These are phyloP conservation scores for Handroanthus guayacan DNA, from an alignment of 257 asterid species.

Conservation along the genomic window DNA sequence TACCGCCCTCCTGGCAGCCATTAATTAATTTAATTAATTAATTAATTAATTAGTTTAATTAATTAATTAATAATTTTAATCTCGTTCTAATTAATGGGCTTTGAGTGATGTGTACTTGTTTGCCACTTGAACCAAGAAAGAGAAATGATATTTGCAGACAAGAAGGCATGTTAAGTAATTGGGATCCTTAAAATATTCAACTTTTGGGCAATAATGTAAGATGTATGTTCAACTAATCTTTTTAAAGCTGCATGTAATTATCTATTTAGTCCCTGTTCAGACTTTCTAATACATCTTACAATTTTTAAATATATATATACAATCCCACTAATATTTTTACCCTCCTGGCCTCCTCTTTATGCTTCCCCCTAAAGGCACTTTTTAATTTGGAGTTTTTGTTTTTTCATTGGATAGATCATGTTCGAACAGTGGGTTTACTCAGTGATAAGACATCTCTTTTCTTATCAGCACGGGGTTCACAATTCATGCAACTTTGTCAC, in stretches of 20 bases:
- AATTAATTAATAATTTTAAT: no score
- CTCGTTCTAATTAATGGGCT: conserved; percentile 31
- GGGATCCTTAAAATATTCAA: conserved; percentile 55
- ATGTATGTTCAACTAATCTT: conserved; percentile 32
- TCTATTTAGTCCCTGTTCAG: conserved; percentile 41
- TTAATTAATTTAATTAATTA: conserved; percentile 28
- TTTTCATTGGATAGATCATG: neutral
- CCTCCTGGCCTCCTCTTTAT: conserved; percentile 1
- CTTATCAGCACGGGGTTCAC: neutral
- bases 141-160: conserved; percentile 52
- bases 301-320: conserved; percentile 5
- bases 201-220: conserved; percentile 58
- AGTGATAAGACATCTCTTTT: conserved; percentile 14
- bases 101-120: conserved; percentile 63
- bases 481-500: conserved; percentile 2
- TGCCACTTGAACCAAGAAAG: conserved; percentile 63
- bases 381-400: conserved; percentile 16
- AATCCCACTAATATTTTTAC: conserved; percentile 2
- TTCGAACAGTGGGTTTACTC: neutral
- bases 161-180: conserved; percentile 52
- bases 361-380: conserved; percentile 28
- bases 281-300: conserved; percentile 40
- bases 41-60: conserved; percentile 32
- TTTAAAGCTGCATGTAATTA: conserved; percentile 35
- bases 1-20: conserved; percentile 49